phyloP scores from a whole-genome alignment of 768 basidiomycete species.

The Lactarius vividus region DNA sequence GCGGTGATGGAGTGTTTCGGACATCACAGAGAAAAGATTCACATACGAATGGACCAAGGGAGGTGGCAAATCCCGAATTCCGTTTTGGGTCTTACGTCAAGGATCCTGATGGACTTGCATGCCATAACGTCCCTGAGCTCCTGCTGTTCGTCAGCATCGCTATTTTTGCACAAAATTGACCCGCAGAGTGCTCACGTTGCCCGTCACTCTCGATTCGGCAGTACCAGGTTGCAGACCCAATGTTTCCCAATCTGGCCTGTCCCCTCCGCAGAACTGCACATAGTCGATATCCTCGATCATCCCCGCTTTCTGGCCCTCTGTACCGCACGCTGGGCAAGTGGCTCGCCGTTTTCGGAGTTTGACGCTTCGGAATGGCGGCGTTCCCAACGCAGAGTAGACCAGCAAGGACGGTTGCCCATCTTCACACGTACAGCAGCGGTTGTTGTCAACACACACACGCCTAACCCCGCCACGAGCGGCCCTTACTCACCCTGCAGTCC shows the following conservation, averaged over 20 bases:
- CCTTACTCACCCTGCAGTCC: constrained; percentile 60
- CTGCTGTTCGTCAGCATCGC: constrained; percentile 16
- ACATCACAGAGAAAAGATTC: background rate
- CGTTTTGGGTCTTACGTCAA: constrained; percentile 76
- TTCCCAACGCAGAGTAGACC: constrained; percentile 68
- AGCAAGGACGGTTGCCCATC: constrained; percentile 64
- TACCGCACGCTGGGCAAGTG: constrained; percentile 75
- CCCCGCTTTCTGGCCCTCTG: constrained; percentile 41
- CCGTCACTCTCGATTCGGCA: constrained; percentile 33
- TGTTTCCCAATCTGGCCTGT: constrained; percentile 60
- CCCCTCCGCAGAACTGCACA: constrained; percentile 82
- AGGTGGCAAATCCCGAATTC: constrained; percentile 89
- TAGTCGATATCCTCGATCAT: constrained; percentile 67
- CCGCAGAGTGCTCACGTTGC: constrained; percentile 30
- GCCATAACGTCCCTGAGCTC: constrained; percentile 48
- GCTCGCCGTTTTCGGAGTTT: constrained; percentile 71
- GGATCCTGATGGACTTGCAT: constrained; percentile 41
- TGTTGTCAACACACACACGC: background rate
- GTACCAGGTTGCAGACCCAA: constrained; percentile 43
- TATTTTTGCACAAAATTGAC: background rate
- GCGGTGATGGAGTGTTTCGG: background rate
- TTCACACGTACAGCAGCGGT: constrained; percentile 28
- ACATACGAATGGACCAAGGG: constrained; percentile 68
- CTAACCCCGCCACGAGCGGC: background rate
- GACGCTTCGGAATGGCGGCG: constrained; percentile 75